Percentiles rank a stretch among this genome's conserved stretches.
Conservation (phyloP, 192 early-diverging fungal species). For the Coemansia sp. region DNA sequence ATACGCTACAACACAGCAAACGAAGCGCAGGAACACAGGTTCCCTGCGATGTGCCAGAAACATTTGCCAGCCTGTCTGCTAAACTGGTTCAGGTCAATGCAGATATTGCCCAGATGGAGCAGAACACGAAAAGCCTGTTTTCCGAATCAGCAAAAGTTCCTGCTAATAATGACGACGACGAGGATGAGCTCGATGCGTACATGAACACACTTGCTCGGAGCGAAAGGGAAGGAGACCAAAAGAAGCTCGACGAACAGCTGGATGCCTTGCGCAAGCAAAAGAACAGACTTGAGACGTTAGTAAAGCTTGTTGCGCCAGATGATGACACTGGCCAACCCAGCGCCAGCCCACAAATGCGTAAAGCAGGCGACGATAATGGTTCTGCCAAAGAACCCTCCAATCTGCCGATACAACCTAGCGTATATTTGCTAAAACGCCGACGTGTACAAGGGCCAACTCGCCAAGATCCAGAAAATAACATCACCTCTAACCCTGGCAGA, state of each 20-base stretch:
- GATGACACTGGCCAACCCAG: background rate
- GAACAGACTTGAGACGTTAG: constrained; percentile 12
- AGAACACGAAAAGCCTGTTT: background rate
- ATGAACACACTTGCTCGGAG: constrained; percentile 59
- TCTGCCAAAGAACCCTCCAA: background rate
- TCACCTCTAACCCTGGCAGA: constrained; percentile 1
- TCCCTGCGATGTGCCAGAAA: constrained; percentile 58
- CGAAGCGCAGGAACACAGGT: constrained; percentile 23
- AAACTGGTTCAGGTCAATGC: constrained; percentile 34
- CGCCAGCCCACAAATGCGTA: background rate
- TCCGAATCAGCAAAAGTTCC: background rate
- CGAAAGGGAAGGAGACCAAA: constrained; percentile 42
- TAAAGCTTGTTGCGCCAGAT: constrained; percentile 37
- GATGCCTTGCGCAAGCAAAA: constrained; percentile 54
- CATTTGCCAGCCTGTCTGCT: constrained; percentile 59
- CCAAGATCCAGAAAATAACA: constrained; percentile 3
- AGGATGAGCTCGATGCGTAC: constrained; percentile 66
- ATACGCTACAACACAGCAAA: constrained; percentile 14
- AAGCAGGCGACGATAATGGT: background rate
- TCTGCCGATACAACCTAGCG: background rate
- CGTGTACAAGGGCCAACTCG: constrained; percentile 11
- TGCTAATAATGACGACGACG: constrained; percentile 25
- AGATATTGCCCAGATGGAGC: constrained; percentile 36
- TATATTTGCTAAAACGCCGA: constrained; percentile 8
- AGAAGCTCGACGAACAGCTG: constrained; percentile 46